Evolutionary conservation across 257 asterid genomes (phyloP), one percentile per base, ranked within the genome.

Genomic region (Linaria vulgaris): DNA sequence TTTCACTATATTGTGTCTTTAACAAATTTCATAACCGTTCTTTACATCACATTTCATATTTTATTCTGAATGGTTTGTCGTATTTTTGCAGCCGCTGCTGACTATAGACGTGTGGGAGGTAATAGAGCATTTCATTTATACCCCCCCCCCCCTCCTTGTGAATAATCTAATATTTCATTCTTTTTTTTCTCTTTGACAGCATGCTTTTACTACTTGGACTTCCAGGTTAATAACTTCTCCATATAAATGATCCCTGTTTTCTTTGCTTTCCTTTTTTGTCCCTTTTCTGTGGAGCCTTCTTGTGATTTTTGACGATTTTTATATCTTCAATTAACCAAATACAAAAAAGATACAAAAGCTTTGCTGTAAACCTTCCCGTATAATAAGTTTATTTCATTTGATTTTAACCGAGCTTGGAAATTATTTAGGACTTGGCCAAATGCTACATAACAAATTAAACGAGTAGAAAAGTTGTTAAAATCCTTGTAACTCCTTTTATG

Each of bases 101-200:
- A 87, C 97, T 6, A 71, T 92, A 25, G 99, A 92, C 63, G 96
- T 92, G 43, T 92, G 99, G 99, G 99, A 92, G 97, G 99, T 92
- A 83, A 62, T 46, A 82, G 64, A 24, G 46, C 3, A 67, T 59
- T 52, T 27, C 25, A 22, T 17, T 25, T 15, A 41, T 20, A 5
- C 9, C 1, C 54, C 16, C 44, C 31, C 34, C 59, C 38, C 16
- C 51, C 27, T 49, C 15, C 21, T 54, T 54, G 38, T 8, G 22
- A 57, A 57, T 34, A 22, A 34, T 34, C 31, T 22, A 52, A 22
- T 11, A 7, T 34, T 34, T 12, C 21, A 56, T 25, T 43, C 9
- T 24, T n/a, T 51, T 43, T 22, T 38, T 19, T 56, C 48, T 47
- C 9, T 22, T 12, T 55, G 5, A 11, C 90, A 92, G 99, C 99